Percentiles rank a stretch among this genome's conserved stretches.
Evolutionary conservation across 805 yeast genomes (phyloP).

Genomic region (Ogataea paradorogensis): DNA sequence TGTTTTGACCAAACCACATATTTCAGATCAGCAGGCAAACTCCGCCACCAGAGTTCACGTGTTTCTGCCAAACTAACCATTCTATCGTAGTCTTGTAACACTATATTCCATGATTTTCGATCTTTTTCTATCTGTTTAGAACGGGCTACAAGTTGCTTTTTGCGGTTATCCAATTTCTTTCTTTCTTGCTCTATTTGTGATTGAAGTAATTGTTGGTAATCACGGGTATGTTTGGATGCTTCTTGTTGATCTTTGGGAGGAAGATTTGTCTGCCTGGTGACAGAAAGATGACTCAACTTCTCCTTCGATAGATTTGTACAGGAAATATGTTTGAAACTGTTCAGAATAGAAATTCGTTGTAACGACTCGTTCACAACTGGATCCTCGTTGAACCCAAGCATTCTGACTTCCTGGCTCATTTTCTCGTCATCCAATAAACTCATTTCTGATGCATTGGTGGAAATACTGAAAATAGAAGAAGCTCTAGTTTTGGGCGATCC

Average conservation of each 20-base stretch:
- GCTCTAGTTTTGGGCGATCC: constrained; percentile 40
- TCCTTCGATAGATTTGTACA: constrained; percentile 9
- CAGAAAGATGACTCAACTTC: constrained; percentile 33
- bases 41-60: constrained; percentile 62
- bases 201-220: constrained; percentile 45
- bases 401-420: constrained; percentile 36
- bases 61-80: constrained; percentile 38
- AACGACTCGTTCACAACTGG: constrained; percentile 36
- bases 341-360: constrained; percentile 34
- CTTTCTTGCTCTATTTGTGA: constrained; percentile 41
- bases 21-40: constrained; percentile 45
- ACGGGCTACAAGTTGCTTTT: constrained; percentile 32
- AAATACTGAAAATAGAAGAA: constrained; percentile 43
- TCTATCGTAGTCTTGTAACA: constrained; percentile 36
- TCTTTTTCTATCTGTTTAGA: constrained; percentile 39
- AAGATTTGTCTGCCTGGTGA: constrained; percentile 60
- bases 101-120: constrained; percentile 39
- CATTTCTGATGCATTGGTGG: constrained; percentile 30
- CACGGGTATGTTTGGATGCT: constrained; percentile 49
- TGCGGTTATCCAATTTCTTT: constrained; percentile 30
- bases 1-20: constrained; percentile 50
- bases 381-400: constrained; percentile 34
- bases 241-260: constrained; percentile 64
- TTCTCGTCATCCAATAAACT: constrained; percentile 22
- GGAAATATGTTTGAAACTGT: constrained; percentile 18